Evolutionary conservation across 106 monocot species (phyloP), one percentile per base, ranked within the genome.

Genomic region (Platanthera guangdongensis): DNA sequence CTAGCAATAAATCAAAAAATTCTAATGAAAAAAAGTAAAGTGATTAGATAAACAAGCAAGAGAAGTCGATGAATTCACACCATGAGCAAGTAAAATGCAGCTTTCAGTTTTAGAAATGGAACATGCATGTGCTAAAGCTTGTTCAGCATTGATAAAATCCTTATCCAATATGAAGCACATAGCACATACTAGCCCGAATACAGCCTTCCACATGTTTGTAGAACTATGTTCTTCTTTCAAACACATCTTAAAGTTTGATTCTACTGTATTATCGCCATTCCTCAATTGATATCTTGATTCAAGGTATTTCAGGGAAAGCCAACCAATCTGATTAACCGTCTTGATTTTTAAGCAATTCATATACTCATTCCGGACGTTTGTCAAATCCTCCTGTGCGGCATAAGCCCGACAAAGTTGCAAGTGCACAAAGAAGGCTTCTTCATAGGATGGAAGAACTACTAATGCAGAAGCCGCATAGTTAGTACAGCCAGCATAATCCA

Each of bases 351-450:
- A 80, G 82, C 97, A 99, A 12, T 88, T 88, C 79, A 81, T 82
- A 76, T 88, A 92, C 79, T 94, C 88, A 18, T 57, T 79, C 51
- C 68, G 76, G 4, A 87, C 77, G 50, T 88, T 87, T 73, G 72
- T 54, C 77, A 80, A 64, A 78, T 89, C 83, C 13, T 76, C 79
- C 59, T 86, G 77, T 11, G 78, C 55, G 39, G 79, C 91, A 84
- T 94, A 94, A 73, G 77, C 80, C 72, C 97, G 94, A 64, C 94
- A 99, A 4, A 99, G 52, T 84, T 99, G 97, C 69, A 99, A 77
- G 80, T 88, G 88, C 22, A 83, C 83, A 80, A 94, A 94, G 76
- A 99, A 94, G 15, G 73, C n/a, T 77, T 81, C 78, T 32, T 21
- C 81, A 32, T 71, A 6, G 13, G 76, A 51, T 57, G 83, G 69